Evolutionary conservation across 2,329 filamentous ascomycete species (phyloP), one percentile per base, ranked within the genome.

Genomic region (Capronia coronata): DNA sequence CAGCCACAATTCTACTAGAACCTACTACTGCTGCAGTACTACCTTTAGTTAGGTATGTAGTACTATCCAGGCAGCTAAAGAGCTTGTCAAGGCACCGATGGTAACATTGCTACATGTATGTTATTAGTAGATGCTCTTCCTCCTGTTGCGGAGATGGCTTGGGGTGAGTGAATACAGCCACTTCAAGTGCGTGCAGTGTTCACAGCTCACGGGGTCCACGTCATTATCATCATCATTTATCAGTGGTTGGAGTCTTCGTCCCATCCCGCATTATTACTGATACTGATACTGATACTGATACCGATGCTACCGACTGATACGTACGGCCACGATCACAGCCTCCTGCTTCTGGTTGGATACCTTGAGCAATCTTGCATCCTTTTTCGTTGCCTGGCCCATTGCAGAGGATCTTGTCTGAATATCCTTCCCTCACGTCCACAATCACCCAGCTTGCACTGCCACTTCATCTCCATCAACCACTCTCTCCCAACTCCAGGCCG

Each of bases 331-430:
- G 54, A 56, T 48, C 45, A 49, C 40, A 39, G 49, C 43, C 44
- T 44, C 16, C 48, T 42, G 42, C 45, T n/a, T 49, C 44, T 47
- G 54, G 51, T 56, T 56, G 54, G 54, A 56, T 53, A 49, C 41
- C 46, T 34, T 27, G 46, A 40, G 25, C 37, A 37, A 38, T 44
- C 34, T 19, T 37, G 34, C 34, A 18, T 37, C 34, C 19, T 37
- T 19, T 37, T 37, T 18, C n/a, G n/a, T n/a, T 43, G 27, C 39
- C 34, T 30, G 37, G 23, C 3, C 43, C 30, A 39, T 39, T 49
- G 32, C 43, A 32, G 46, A 21, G 25, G 22, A 29, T 29, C 25
- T 30, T 30, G 10, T 29, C 16, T 32, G 4, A 18, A 16, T 41
- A 43, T 48, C 16, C 14, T 43, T 43, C 34, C 9, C 34, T 32